Evolutionary conservation across 1,284 basidiomycete species (phyloP), one percentile per base, ranked within the genome.

Genomic region (Gymnopus androsaceus): DNA sequence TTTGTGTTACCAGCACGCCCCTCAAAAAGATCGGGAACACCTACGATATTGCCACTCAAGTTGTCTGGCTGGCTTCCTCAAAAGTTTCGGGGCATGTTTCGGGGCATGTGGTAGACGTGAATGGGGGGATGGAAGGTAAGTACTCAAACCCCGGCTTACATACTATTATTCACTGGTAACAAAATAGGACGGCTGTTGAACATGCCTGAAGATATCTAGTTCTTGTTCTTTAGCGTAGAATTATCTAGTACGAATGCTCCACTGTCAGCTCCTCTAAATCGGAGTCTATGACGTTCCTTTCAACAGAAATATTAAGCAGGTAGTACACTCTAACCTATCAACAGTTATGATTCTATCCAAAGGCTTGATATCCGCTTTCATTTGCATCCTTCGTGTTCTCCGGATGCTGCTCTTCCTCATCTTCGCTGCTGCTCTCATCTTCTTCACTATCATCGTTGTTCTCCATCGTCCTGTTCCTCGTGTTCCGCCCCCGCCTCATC

Each of bases 101-200:
- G 0, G 88, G 89, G 0, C 82, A 89, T 62, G 79, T 85, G 11
- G 62, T 90, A 37, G 84, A 88, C 81, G 79, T 90, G 1, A 82
- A 84, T 56, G 89, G 89, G 1, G 88, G 89, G 1, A 88, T 90
- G 87, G 89, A 92, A 75, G 89, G 89, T 75, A 45, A 63, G 59
- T 46, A n/a, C n/a, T n/a, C n/a, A n/a, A n/a, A n/a, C n/a, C 21
- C 4, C 4, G 21, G 5, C 37, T 38, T 5, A 19, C 40, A 21
- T 21, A 17, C 23, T 7, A 5, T 7, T 21, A 3, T n/a, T n/a
- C n/a, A n/a, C n/a, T n/a, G n/a, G n/a, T 21, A 21, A 6, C 19
- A n/a, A n/a, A n/a, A n/a, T 14, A 50, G 48, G 48, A 38, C 48
- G 48, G 6, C 25, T 50, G 15, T 27, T 50, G 36, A 50, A 50